Base-by-base conservation (phyloP, 176 grass and related monocot genomes). In the Chloris gayana region DNA sequence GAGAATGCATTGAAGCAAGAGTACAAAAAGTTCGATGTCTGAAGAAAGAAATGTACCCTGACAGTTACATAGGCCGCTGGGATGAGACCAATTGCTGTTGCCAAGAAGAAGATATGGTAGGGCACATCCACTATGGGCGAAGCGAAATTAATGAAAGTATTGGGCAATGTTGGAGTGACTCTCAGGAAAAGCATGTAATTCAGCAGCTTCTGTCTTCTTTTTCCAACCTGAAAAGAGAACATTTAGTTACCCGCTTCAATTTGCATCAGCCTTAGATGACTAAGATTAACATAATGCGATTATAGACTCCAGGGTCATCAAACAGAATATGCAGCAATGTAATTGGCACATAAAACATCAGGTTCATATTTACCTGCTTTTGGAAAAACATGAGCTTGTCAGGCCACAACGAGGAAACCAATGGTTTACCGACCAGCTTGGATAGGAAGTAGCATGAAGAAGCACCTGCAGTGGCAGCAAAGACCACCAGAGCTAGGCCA, bases 171-270 rank as follows among this genome's bases (percentile, higher is more conserved):
- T 14, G 96, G 92, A 15, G 96, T 99, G 39, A 99, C 86, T 88
- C 96, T 89, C 51, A 98, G 84, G 77, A 99, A 99, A 64, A 93
- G 82, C 88, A 99, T 99, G 86, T 99, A 99, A 82, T 99, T 99
- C 73, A 99, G 83, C 78, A 99, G 79, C 64, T 93, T 99, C 17
- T 89, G 81, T 82, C 84, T 89, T 91, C 96, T 95, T 78, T 93
- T 99, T n/a, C 86, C 62, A 47, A 99, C 90, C 96, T 99, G 82
- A 65, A 85, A 86, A 46, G 41, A 10, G 56, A 80, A 64, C 35
- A 37, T 5, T 37, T 37, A 80, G 57, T 76, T 30, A 70, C 19
- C 22, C 17, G 27, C 27, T 47, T 49, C 19, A 4, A 2, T 64
- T 65, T 65, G 31, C 15, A 17, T 47, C 9, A 37, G 12, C 47